A percentile compares a stretch with the other conserved stretches of the same genome.
Conservation (phyloP, 495 filamentous ascomycete genomes). For the Penicillium lividum region DNA sequence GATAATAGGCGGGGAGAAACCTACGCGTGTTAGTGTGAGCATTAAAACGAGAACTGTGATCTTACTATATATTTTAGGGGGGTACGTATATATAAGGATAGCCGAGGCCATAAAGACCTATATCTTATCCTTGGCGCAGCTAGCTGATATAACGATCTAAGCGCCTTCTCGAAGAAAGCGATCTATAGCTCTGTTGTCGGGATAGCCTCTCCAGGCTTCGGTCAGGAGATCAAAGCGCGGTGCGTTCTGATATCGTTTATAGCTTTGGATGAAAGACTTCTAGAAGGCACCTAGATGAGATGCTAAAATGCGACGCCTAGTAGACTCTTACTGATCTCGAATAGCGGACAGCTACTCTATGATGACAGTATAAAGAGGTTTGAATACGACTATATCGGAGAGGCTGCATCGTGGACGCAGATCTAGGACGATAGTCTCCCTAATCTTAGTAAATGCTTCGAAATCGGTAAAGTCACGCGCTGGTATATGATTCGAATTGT, state of each 20-base stretch:
- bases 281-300: conserved; percentile 11
- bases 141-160: not conserved
- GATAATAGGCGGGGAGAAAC: not conserved
- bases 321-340: not conserved
- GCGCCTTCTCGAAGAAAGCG: not conserved
- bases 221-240: conserved; percentile 10
- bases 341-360: not conserved
- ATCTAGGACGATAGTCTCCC: conserved; percentile 9
- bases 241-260: not conserved
- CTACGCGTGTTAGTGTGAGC: not conserved
- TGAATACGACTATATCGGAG: conserved; percentile 9
- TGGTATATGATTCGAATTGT: not conserved
- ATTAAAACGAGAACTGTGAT: not conserved
- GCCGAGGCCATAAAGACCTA: conserved; percentile 9
- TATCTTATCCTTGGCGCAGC: not conserved
- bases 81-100: conserved; percentile 13
- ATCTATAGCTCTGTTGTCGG: not conserved
- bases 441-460: not conserved
- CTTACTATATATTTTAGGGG: conserved; percentile 16
- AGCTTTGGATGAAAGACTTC: conserved; percentile 6
- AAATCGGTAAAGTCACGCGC: not conserved
- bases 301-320: conserved; percentile 6
- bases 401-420: conserved; percentile 9
- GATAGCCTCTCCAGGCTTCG: conserved; percentile 5
- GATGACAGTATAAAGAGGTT: conserved; percentile 10